Evolutionary conservation across 164 flowering plant genomes (phyloP).

Genomic region (Vitis riparia): DNA sequence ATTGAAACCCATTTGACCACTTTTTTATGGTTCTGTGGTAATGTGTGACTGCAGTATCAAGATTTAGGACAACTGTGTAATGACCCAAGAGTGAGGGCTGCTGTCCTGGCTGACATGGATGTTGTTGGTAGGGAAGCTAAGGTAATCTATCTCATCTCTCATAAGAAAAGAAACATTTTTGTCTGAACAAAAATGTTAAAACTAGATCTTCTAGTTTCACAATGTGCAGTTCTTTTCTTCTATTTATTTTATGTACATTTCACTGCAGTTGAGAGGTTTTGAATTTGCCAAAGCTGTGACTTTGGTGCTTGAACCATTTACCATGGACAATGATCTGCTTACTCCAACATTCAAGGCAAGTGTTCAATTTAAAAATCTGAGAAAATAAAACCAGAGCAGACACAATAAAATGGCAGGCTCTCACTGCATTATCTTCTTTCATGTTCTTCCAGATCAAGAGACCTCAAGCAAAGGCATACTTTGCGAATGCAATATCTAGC

Average conservation of each 20-base stretch:
- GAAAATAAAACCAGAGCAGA: background rate
- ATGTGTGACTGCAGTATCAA: constrained; percentile 46
- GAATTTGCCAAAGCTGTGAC: constrained; percentile 90
- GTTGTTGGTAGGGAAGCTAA: constrained; percentile 81
- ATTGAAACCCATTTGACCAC: background rate
- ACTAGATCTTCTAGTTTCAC: background rate
- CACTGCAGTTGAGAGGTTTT: constrained; percentile 86
- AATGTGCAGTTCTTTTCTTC: background rate
- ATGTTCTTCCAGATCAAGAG: constrained; percentile 66
- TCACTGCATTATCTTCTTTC: background rate
- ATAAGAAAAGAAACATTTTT: background rate
- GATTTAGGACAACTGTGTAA: constrained; percentile 62
- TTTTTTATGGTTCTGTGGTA: background rate
- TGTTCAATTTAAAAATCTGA: background rate
- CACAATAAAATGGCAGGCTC: background rate
- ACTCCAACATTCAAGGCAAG: constrained; percentile 93
- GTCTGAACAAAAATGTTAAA: no score
- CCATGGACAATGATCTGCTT: constrained; percentile 82
- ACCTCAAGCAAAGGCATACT: constrained; percentile 89
- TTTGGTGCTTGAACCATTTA: constrained; percentile 79
- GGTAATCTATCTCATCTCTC: constrained; percentile 33
- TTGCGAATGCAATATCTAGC: constrained; percentile 62
- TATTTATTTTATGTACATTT: background rate
- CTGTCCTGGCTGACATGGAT: constrained; percentile 91
- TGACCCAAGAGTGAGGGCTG: constrained; percentile 74